Base-by-base conservation (phyloP, 768 basidiomycete genomes). In the Chalciporus pseudorubinellus region DNA sequence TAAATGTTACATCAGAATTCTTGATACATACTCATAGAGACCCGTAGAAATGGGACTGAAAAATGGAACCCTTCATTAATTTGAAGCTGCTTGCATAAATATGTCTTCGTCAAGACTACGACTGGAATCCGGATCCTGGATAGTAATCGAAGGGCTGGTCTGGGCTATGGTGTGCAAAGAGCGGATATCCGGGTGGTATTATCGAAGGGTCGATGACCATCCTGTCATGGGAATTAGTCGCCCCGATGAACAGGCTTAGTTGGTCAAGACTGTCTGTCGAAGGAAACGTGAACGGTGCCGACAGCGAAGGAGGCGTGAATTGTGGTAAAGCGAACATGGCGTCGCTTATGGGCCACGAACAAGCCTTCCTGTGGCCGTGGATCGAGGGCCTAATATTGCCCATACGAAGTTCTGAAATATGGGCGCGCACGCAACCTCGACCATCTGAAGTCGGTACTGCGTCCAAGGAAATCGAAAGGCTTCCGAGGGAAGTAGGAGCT, bases 401-500 rank as follows among this genome's bases (percentile, higher is more conserved):
- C 22, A 52, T 46, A 34, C 63, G 53, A 56, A 77, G 71, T 4
- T 81, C 73, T 7, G 80, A 73, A 39, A 83, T 80, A 59, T 88
- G 84, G 57, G 89, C 87, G 57, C 83, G 78, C 38, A 89, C 85
- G 46, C 83, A 83, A 58, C 88, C 84, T 70, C 81, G 85, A 51
- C 87, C 84, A 61, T 85, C 80, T 56, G 84, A 78, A 44, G 77
- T 74, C 28, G 83, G 73, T 38, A 74, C 76, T 41, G 85, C 71
- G 57, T 90, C 88, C 59, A 91, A 87, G 38, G 85, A 85, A 64
- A 91, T 83, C 57, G 85, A 80, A 47, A 90, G 71, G 39, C 78
- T 81, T 49, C 77, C 78, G 39, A 86, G 74, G 38, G 72, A 76
- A 22, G 33, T 76, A 28, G 64, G 55, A 20, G 69, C 54, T 48